A percentile compares a stretch with the other conserved stretches of the same genome.
Evolutionary conservation across 2,329 filamentous ascomycete species (phyloP).

Genomic region (Alternaria tenuissima): DNA sequence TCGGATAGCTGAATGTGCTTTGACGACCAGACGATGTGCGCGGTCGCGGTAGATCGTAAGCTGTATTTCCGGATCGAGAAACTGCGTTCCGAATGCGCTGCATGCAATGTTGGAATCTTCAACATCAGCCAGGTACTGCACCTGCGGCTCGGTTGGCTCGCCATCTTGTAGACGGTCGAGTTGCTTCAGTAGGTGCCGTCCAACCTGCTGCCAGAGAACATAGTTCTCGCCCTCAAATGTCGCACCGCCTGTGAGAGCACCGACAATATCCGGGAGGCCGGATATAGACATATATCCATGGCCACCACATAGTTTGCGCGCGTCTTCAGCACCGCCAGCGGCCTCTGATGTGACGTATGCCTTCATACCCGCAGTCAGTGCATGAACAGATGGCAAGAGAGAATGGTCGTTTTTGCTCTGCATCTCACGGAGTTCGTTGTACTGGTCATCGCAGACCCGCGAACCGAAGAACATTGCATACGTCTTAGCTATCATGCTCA

Average conservation of each 20-base stretch:
- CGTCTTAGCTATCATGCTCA: slow-evolving; percentile 24
- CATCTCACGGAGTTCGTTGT: slow-evolving; percentile 10
- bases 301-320: slow-evolving; percentile 50
- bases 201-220: slow-evolving; percentile 53
- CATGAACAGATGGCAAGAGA: slow-evolving; percentile 33
- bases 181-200: slow-evolving; percentile 42
- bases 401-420: slow-evolving; percentile 10
- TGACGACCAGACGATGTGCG: slow-evolving; percentile 23
- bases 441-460: slow-evolving; percentile 7
- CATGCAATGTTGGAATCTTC: slow-evolving; percentile 3
- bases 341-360: slow-evolving; percentile 59
- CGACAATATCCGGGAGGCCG: slow-evolving; percentile 44
- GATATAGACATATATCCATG: slow-evolving; percentile 50
- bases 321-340: slow-evolving; percentile 54
- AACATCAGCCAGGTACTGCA: slow-evolving; percentile 5
- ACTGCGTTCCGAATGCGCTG: slow-evolving; percentile 8
- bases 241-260: slow-evolving; percentile 31
- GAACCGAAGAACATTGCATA: slow-evolving; percentile 31
- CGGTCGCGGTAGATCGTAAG: slow-evolving; percentile 34
- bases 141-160: slow-evolving; percentile 1
- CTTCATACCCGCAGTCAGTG: slow-evolving; percentile 52
- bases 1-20: slow-evolving; percentile 11
- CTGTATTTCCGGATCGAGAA: slow-evolving; percentile 28
- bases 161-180: slow-evolving; percentile 13
- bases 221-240: slow-evolving; percentile 55